A percentile compares a stretch with the other conserved stretches of the same genome.
These are phyloP conservation scores for Scheffersomyces titani DNA, from an alignment of 1,139 yeast genomes.

Conservation along the genomic window DNA sequence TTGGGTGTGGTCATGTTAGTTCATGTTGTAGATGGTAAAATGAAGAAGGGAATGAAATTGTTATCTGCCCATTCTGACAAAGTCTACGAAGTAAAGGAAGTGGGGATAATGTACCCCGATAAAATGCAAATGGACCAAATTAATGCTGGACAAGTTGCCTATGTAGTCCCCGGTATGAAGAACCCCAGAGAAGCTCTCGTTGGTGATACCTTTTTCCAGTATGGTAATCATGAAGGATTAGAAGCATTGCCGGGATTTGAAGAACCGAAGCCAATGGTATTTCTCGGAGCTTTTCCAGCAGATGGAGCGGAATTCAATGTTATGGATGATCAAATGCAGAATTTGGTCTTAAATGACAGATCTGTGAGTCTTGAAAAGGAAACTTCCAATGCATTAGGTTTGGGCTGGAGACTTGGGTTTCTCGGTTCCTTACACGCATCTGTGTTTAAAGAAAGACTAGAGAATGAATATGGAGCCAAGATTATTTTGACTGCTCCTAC, in stretches of 20 bases:
- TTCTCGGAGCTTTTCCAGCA: constrained; percentile 97
- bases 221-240: constrained; percentile 60
- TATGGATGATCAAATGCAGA: constrained; percentile 87
- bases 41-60: constrained; percentile 73
- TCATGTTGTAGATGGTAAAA: constrained; percentile 78
- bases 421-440: constrained; percentile 94
- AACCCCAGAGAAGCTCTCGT: constrained; percentile 82
- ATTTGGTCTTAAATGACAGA: constrained; percentile 86
- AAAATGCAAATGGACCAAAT: constrained; percentile 61
- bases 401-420: constrained; percentile 97
- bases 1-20: constrained; percentile 91
- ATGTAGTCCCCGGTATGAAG: constrained; percentile 91
- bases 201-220: constrained; percentile 85
- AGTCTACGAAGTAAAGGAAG: constrained; percentile 84
- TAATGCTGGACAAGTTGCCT: constrained; percentile 92
- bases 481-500: constrained; percentile 94
- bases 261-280: constrained; percentile 97
- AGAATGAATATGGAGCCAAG: constrained; percentile 91
- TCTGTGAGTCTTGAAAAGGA: constrained; percentile 88
- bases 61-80: constrained; percentile 75
- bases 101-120: constrained; percentile 96
- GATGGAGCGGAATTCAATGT: constrained; percentile 89
- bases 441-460: constrained; percentile 87
- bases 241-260: constrained; percentile 92
- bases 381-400: constrained; percentile 91